Evolutionary conservation across 2,329 filamentous ascomycete genomes (phyloP), one percentile per base, ranked within the genome.

Genomic region (Claviceps fusiformis): DNA sequence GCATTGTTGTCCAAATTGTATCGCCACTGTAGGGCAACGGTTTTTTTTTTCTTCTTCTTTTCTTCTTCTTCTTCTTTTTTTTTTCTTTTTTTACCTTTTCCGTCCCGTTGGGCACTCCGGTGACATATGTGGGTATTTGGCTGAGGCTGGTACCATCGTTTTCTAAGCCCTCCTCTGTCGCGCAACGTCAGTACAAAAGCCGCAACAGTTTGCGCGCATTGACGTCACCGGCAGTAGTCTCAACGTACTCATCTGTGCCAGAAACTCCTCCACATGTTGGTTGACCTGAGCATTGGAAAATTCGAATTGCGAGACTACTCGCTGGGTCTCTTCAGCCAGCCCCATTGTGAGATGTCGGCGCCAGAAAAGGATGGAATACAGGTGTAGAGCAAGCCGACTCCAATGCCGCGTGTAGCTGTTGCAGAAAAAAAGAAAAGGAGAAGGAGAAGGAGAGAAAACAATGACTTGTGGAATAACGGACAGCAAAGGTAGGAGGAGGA

Each of bases 71-170:
- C 11, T 13, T 37, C 1, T 3, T 11, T 11, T 9, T 13, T 37
- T 37, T 13, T 37, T 37, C 3, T 37, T 37, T 37, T 37, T 35
- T 27, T 63, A 59, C 90, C 85, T 96, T 95, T 74, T 98, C 93
- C 3, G 91, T 96, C 63, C 93, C 93, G 79, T 97, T 93, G 67
- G 93, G 93, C 33, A 97, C 91, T 41, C 83, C 86, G 1, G 93
- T 97, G 61, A 98, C 92, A 71, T 95, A 98, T 46, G 91, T 95
- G 8, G 93, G 93, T 65, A 98, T 97, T 74, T 97, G 93, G 73
- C 87, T 92, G 75, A 98, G 73, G 62, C 86, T 90, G 37, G 88
- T 85, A 59, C 85, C 85, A 63, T 91, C 83, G 64, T 85, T 83
- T 57, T 81, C 73, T 61, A 97, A 74, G 33, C 93, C 93, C 75